Base-by-base conservation (phyloP, 768 basidiomycete genomes). In the Boletus rubropictus region DNA sequence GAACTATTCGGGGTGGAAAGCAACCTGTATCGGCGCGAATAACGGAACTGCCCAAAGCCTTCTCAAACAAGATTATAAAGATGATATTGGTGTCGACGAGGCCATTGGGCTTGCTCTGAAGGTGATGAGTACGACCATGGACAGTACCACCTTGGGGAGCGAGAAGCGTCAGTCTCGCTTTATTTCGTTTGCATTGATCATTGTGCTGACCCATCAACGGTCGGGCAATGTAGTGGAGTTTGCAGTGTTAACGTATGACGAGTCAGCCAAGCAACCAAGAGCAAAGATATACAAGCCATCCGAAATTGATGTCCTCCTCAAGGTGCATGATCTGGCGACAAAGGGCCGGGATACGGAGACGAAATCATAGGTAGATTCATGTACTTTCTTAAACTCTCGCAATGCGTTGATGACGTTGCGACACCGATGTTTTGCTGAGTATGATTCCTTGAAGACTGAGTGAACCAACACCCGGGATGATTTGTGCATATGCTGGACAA, bases 111-210 rank as follows among this genome's bases (percentile, higher is more conserved):
- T 99, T 18, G 91, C 88, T 37, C 75, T 98, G 55, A 86, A 83
- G 70, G 87, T 91, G 44, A 94, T 99, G 92, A 94, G 92, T 76
- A 98, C 97, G 79, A 97, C 95, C 45, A 97, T 99, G 95, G 96
- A 99, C 62, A 93, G 90, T 53, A 97, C 95, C 25, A 97, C 91
- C 37, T 67, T 99, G 52, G 88, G 90, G 27, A 94, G 90, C 61
- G 96, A 99, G 72, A 98, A 97, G 68, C 72, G 96, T 96, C 58
- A 62, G 92, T 69, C 5, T 39, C 21, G 17, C 7, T 7, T 28
- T 3, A 86, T 66, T 3, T 37, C 21, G 22, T 11, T 9, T 40
- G 18, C 14, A 11, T 20, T 20, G 14, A 35, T 24, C 28, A 1
- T 42, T 15, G 22, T 5, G 7, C 47, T 34, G 24, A 44, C 28